phyloP scores from a whole-genome alignment of 2,329 filamentous ascomycete genomes.

The Epicoccum nigrum region DNA sequence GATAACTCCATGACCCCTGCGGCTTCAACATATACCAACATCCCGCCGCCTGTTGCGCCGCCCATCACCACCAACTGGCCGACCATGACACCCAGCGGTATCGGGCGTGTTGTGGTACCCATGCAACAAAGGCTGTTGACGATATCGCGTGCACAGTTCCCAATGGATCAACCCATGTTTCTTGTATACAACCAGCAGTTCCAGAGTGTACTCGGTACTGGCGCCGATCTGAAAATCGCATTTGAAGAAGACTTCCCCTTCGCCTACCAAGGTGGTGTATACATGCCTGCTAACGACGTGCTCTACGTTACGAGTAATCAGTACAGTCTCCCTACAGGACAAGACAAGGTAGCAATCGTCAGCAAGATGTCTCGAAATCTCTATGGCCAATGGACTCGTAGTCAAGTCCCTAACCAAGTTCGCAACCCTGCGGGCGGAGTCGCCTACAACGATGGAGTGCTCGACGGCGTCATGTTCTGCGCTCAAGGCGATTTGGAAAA shows the following conservation, averaged over 20 bases:
- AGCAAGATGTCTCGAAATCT: conserved; percentile 21
- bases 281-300: conserved; percentile 37
- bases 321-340: conserved; percentile 21
- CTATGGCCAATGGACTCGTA: conserved; percentile 17
- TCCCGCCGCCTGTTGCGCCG: not conserved
- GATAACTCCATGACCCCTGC: conserved; percentile 8
- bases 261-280: conserved; percentile 58
- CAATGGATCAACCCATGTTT: conserved; percentile 14
- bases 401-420: conserved; percentile 17
- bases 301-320: conserved; percentile 51
- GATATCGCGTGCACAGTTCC: conserved; percentile 8
- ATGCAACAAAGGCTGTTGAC: conserved; percentile 20
- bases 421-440: conserved; percentile 36
- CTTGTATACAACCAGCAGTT: conserved; percentile 18
- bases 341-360: conserved; percentile 29
- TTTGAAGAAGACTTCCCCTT: conserved; percentile 70
- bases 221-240: conserved; percentile 19
- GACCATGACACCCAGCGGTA: conserved; percentile 10
- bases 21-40: conserved; percentile 10
- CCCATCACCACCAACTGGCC: conserved; percentile 15
- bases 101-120: conserved; percentile 10
- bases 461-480: conserved; percentile 41
- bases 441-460: conserved; percentile 30
- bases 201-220: conserved; percentile 14
- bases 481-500: conserved; percentile 40